Evolutionary conservation across 805 yeast species (phyloP), one percentile per base, ranked within the genome.

Genomic region (Ogataea methanolica): DNA sequence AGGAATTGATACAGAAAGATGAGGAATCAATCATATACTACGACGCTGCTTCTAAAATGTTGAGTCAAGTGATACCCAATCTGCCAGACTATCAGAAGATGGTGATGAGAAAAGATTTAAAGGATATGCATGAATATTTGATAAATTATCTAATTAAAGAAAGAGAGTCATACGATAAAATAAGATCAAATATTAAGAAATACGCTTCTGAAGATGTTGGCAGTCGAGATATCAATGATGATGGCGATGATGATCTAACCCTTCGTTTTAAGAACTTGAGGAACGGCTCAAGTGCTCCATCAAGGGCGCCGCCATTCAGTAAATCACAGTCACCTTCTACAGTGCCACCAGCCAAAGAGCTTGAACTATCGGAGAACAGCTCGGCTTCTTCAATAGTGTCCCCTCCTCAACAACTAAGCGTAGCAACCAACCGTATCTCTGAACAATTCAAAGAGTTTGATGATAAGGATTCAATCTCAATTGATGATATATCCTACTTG

Each of bases 21-120:
- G 65, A 63, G 43, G 62, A 56, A 44, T 42, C 56, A 12, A 59
- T 47, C 31, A 55, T 63, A 12, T 63, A 61, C 36, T 63, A 60
- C 42, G 49, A 48, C 5, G 58, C 63, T 2, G 63, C 66, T 11
- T 55, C 62, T 12, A 55, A 52, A 44, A 58, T 63, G 2, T 41
- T 63, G 35, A 52, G 58, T 26, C 57, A 56, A 16, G 39, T 61
- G 12, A 59, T 62, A 22, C 67, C 67, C 3, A 50, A 39, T 5
- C 45, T 57, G 16, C 43, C 49, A 6, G 65, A 53, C 43, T 53
- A 42, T 22, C 33, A 40, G 1, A 42, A 42, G 5, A 22, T 54
- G 21, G 37, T 44, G 19, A 44, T 41, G 21, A 51, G 44, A 11
- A 33, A 48, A 21, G 49, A 51, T 29, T 43, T 57, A 14, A 39